Percentiles rank a stretch among this genome's conserved stretches.
Evolutionary conservation across 2,329 filamentous ascomycete species (phyloP).

Genomic region (Cephalotrichum gorgonifer): DNA sequence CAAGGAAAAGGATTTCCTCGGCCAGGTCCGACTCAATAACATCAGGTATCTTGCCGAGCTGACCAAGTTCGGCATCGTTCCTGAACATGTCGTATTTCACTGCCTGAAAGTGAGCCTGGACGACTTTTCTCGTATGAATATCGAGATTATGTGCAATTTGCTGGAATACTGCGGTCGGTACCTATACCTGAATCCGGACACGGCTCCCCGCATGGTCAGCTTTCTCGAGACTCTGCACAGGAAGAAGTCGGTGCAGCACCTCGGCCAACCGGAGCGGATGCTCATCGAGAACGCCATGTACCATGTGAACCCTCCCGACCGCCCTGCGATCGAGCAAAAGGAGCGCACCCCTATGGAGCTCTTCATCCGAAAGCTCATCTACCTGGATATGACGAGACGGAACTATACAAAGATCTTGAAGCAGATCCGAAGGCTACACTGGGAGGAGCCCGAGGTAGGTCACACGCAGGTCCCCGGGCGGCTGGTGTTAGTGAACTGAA

Average conservation of each 20-base stretch:
- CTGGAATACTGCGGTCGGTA: slow-evolving; percentile 96
- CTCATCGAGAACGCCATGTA: slow-evolving; percentile 97
- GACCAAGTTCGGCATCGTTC: slow-evolving; percentile 96
- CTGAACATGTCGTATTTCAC: slow-evolving; percentile 97
- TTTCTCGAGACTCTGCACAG: slow-evolving; percentile 92
- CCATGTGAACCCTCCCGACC: slow-evolving; percentile 90
- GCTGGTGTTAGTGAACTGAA: not conserved
- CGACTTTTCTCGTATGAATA: slow-evolving; percentile 97
- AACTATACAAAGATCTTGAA: slow-evolving; percentile 91
- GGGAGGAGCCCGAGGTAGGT: slow-evolving; percentile 78
- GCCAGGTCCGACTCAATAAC: slow-evolving; percentile 85
- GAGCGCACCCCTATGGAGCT: slow-evolving; percentile 88
- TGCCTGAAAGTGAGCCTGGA: slow-evolving; percentile 96
- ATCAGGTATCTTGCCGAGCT: slow-evolving; percentile 96
- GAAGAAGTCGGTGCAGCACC: slow-evolving; percentile 91
- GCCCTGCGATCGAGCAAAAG: slow-evolving; percentile 91
- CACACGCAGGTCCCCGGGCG: not conserved
- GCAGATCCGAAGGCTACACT: slow-evolving; percentile 89
- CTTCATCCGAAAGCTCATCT: slow-evolving; percentile 87
- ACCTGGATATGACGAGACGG: slow-evolving; percentile 86
- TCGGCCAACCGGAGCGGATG: slow-evolving; percentile 95
- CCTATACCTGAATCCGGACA: slow-evolving; percentile 83
- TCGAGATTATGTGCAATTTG: slow-evolving; percentile 94
- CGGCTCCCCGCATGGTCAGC: slow-evolving; percentile 81
- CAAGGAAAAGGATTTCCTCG: slow-evolving; percentile 95